Conservation (phyloP, 495 filamentous ascomycete species). For the Penicillium antarcticum region DNA sequence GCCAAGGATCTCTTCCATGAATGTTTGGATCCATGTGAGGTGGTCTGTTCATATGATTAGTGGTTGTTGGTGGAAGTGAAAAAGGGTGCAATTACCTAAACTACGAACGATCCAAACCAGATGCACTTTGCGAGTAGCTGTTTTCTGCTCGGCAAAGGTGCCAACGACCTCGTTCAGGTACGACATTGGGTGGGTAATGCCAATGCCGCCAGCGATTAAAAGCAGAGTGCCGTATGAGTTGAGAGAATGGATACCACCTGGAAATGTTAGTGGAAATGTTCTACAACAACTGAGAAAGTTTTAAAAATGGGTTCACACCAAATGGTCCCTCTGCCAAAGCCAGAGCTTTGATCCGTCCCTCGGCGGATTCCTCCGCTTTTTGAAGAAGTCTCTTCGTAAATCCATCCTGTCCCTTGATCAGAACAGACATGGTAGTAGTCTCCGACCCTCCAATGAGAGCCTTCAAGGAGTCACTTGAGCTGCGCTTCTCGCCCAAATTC, state of each 20-base stretch:
- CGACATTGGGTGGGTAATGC: conserved; percentile 57
- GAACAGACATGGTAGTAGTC: conserved; percentile 45
- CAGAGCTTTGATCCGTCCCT: conserved; percentile 39
- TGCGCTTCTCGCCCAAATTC: conserved; percentile 22
- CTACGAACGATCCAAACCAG: conserved; percentile 43
- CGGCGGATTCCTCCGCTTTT: conserved; percentile 36
- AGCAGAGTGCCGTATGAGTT: conserved; percentile 53
- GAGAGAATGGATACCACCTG: conserved; percentile 48
- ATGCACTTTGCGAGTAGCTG: conserved; percentile 40
- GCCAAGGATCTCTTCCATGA: conserved; percentile 37
- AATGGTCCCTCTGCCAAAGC: conserved; percentile 57
- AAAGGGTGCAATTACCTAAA: conserved; percentile 22
- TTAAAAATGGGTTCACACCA: conserved; percentile 26
- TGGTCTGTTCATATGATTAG: conserved; percentile 28
- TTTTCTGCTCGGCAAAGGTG: conserved; percentile 35
- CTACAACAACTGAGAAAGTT: too few species aligned
- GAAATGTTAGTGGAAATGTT: background rate
- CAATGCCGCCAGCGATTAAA: conserved; percentile 56
- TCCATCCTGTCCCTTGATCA: conserved; percentile 53
- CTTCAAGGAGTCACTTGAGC: conserved; percentile 33
- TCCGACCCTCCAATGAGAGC: conserved; percentile 28
- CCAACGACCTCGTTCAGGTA: conserved; percentile 50
- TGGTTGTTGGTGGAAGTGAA: background rate
- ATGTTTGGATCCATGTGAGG: conserved; percentile 43
- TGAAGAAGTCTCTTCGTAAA: conserved; percentile 51